Percentiles rank a stretch among this genome's conserved stretches.
Conservation (phyloP, 1,139 yeast species). For the Blastobotrys capitulatus region DNA sequence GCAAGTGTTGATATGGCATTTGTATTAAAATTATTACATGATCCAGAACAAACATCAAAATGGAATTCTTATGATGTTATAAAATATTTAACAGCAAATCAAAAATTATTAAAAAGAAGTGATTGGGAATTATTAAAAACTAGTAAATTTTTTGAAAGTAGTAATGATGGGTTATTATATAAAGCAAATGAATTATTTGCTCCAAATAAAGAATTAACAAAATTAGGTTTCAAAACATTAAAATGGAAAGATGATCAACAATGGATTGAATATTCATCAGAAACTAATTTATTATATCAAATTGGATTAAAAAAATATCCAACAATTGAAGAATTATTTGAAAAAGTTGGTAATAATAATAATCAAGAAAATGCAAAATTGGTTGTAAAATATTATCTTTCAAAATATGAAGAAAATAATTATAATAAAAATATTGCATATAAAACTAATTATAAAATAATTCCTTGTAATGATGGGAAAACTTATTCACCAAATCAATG, state of each 20-base stretch:
- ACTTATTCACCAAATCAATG: constrained; percentile 27
- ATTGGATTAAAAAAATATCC: constrained; percentile 34
- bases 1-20: constrained; percentile 38
- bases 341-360: constrained; percentile 10
- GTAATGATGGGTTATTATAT: constrained; percentile 16
- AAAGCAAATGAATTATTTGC: constrained; percentile 29
- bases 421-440: constrained; percentile 19
- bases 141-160: constrained; percentile 30
- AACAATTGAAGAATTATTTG: constrained; percentile 23
- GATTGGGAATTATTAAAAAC: constrained; percentile 32
- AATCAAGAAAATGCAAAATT: constrained; percentile 17
- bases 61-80: constrained; percentile 38
- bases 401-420: constrained; percentile 24
- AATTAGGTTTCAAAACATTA: constrained; percentile 31
- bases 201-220: constrained; percentile 28
- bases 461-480: constrained; percentile 22
- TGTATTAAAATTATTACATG: constrained; percentile 33
- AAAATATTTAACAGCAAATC: constrained; percentile 31
- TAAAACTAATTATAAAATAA: constrained; percentile 16
- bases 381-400: constrained; percentile 30
- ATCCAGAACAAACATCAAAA: constrained; percentile 19
- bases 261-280: constrained; percentile 30
- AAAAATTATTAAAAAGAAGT: constrained; percentile 23
- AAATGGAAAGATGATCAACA: constrained; percentile 24
- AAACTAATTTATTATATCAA: constrained; percentile 28